These are phyloP conservation scores for Adansonia digitata DNA, from an alignment of 345 rosid genomes.

Conservation along the genomic window DNA sequence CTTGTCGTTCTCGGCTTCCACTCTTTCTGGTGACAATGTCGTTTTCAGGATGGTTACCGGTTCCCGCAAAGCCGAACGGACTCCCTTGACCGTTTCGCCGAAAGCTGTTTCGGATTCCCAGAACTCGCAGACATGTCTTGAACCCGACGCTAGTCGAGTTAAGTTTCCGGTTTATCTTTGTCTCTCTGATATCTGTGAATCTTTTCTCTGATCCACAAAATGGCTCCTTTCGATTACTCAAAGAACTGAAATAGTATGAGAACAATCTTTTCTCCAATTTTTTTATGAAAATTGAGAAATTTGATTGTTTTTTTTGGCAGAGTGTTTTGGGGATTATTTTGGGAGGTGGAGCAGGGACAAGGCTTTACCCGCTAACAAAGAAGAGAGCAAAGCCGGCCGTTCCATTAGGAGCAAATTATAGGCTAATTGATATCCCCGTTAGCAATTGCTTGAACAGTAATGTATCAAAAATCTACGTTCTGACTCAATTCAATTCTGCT, in stretches of 20 bases:
- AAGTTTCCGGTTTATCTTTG: slow-evolving; percentile 14
- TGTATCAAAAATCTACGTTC: slow-evolving; percentile 84
- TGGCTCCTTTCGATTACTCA: neutral
- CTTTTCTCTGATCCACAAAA: neutral
- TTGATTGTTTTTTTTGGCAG: slow-evolving; percentile 32
- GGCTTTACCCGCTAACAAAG: slow-evolving; percentile 86
- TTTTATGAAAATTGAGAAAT: too few relatives aligned
- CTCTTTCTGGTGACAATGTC: slow-evolving; percentile 41
- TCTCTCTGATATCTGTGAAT: neutral
- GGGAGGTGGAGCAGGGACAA: slow-evolving; percentile 97
- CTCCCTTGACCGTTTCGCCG: slow-evolving; percentile 55
- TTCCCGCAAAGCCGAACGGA: slow-evolving; percentile 23
- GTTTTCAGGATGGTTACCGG: slow-evolving; percentile 10
- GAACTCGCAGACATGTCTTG: slow-evolving; percentile 90
- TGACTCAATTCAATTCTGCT: slow-evolving; percentile 93
- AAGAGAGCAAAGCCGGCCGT: slow-evolving; percentile 97
- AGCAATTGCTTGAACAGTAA: slow-evolving; percentile 96
- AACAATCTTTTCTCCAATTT: neutral
- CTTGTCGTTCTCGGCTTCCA: slow-evolving; percentile 52
- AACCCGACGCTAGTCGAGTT: slow-evolving; percentile 95
- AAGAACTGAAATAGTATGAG: neutral
- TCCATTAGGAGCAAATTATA: slow-evolving; percentile 88
- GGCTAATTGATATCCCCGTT: slow-evolving; percentile 90
- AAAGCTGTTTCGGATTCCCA: slow-evolving; percentile 83
- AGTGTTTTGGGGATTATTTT: slow-evolving; percentile 89